Percentiles rank a stretch among this genome's conserved stretches.
These are phyloP conservation scores for Akebia trifoliata DNA, from an alignment of 164 flowering plant genomes.

Conservation along the genomic window DNA sequence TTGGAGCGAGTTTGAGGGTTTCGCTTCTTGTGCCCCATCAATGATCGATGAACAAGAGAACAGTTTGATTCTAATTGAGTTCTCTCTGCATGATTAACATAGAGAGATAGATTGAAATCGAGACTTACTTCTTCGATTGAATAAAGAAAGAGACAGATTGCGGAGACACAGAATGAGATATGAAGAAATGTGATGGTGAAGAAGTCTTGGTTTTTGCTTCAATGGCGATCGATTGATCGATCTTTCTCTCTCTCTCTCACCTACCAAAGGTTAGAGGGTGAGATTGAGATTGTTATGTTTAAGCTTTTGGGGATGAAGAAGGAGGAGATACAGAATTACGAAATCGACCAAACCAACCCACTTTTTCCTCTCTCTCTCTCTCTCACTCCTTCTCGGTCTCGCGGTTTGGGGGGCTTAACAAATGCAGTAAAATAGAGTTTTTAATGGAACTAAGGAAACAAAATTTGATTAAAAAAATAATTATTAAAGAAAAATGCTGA, in stretches of 20 bases:
- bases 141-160: not conserved
- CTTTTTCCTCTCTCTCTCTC: not conserved
- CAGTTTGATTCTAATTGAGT: slow-evolving; percentile 7
- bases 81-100: slow-evolving; percentile 29
- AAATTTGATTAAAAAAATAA: no score
- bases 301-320: not conserved
- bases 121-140: slow-evolving; percentile 14
- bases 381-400: not conserved
- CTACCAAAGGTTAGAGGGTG: slow-evolving; percentile 13
- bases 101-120: not conserved
- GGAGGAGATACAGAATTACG: slow-evolving; percentile 1
- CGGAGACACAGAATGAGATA: not conserved
- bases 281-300: slow-evolving; percentile 2
- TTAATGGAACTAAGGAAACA: no score
- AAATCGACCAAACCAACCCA: not conserved
- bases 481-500: no score
- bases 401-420: not conserved
- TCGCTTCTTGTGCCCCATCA: slow-evolving; percentile 78
- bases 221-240: slow-evolving; percentile 19
- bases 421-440: no score
- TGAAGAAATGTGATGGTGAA: not conserved
- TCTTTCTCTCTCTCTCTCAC: slow-evolving; percentile 1
- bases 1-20: slow-evolving; percentile 42
- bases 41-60: not conserved
- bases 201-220: not conserved